A percentile compares a stretch with the other conserved stretches of the same genome.
phyloP scores from a whole-genome alignment of 2,329 filamentous ascomycete species.

The Aspergillus floridensis region DNA sequence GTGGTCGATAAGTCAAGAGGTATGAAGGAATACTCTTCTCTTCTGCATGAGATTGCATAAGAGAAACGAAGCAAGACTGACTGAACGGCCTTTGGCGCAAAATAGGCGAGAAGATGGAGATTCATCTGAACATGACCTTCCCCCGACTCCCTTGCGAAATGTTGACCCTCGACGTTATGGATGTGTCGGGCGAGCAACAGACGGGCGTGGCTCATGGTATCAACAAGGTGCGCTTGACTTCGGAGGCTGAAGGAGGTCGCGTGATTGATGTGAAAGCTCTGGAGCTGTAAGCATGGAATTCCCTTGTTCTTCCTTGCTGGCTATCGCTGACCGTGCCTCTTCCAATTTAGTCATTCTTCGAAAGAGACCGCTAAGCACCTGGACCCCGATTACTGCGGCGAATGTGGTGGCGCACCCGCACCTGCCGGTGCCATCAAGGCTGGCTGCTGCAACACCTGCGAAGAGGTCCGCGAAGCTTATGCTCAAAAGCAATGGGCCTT shows the following conservation, averaged over 20 bases:
- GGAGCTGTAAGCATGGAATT: slow-evolving; percentile 56
- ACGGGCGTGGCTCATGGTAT: slow-evolving; percentile 90
- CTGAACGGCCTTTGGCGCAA: slow-evolving; percentile 6
- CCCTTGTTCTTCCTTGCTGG: not conserved
- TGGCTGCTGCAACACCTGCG: slow-evolving; percentile 97
- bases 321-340: not conserved
- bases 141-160: slow-evolving; percentile 92
- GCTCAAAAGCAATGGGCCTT: slow-evolving; percentile 89
- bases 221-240: slow-evolving; percentile 78
- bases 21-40: slow-evolving; percentile 37
- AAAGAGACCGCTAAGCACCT: slow-evolving; percentile 73
- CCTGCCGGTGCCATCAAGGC: slow-evolving; percentile 69
- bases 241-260: slow-evolving; percentile 69
- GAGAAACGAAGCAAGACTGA: slow-evolving; percentile 12
- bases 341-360: slow-evolving; percentile 56
- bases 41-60: not conserved
- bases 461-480: slow-evolving; percentile 94
- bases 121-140: slow-evolving; percentile 95
- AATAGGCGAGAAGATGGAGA: slow-evolving; percentile 94
- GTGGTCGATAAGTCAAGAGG: slow-evolving; percentile 96
- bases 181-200: slow-evolving; percentile 95
- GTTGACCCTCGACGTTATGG: slow-evolving; percentile 96
- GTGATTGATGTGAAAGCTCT: slow-evolving; percentile 70
- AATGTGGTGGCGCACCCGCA: slow-evolving; percentile 85
- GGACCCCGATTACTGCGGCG: slow-evolving; percentile 87